phyloP scores from a whole-genome alignment of 345 rosid genomes.

The Syzygium aromaticum region DNA sequence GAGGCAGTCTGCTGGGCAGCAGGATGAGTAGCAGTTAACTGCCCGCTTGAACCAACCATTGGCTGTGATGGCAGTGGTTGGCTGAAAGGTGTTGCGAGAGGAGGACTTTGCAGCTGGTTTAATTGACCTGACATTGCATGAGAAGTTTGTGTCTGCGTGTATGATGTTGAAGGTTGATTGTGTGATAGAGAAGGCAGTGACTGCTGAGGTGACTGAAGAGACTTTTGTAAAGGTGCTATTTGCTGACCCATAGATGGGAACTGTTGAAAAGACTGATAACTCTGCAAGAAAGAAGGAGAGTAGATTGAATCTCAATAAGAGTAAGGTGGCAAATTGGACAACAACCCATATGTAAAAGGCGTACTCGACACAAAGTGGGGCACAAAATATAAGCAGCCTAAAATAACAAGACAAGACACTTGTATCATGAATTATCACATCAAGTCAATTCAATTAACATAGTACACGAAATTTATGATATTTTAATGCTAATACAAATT shows the following conservation, averaged over 20 bases:
- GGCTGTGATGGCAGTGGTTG: slow-evolving; percentile 43
- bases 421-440: not conserved
- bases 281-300: slow-evolving; percentile 12
- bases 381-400: not conserved
- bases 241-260: slow-evolving; percentile 37
- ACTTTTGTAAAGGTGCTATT: slow-evolving; percentile 55
- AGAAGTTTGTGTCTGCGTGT: slow-evolving; percentile 28
- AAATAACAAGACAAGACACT: not conserved
- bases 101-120: slow-evolving; percentile 24
- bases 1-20: slow-evolving; percentile 36
- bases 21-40: slow-evolving; percentile 46
- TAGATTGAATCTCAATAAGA: not conserved
- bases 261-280: slow-evolving; percentile 37
- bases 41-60: slow-evolving; percentile 35
- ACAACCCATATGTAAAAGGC: not conserved
- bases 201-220: slow-evolving; percentile 53
- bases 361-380: not conserved
- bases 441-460: not conserved
- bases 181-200: slow-evolving; percentile 34
- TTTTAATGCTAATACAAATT: not conserved
- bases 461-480: not conserved
- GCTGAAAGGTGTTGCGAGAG: slow-evolving; percentile 23
- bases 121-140: slow-evolving; percentile 3
- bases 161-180: slow-evolving; percentile 30
- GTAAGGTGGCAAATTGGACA: not conserved